These are phyloP conservation scores for Talaromyces sp. DNA, from an alignment of 2,329 filamentous ascomycete genomes.

Conservation along the genomic window DNA sequence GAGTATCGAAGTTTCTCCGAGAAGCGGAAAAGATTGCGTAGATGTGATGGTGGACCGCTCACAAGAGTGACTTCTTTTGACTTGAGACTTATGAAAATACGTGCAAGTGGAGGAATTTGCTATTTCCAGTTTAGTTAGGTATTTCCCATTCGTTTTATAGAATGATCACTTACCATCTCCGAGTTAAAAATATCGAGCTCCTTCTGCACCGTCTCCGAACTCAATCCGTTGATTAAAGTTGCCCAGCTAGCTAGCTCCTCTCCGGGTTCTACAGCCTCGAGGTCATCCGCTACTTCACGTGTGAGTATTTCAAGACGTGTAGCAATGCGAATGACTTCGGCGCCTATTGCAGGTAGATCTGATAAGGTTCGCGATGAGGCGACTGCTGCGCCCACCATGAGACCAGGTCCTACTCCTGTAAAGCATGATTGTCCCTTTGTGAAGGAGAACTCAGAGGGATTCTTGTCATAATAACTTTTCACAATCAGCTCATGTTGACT, in stretches of 20 bases:
- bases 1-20: conserved; percentile 1
- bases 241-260: conserved; percentile 1
- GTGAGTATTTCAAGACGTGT: not conserved
- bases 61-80: not conserved
- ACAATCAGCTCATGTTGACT: not conserved
- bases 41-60: not conserved
- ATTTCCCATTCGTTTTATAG: not conserved
- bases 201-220: not conserved
- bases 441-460: not conserved
- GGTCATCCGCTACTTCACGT: conserved; percentile 1
- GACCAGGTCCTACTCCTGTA: not conserved
- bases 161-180: not conserved
- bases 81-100: not conserved
- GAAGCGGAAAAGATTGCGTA: not conserved
- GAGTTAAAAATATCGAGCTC: not conserved
- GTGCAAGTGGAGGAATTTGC: not conserved
- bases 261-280: not conserved
- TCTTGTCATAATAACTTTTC: conserved; percentile 1
- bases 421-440: not conserved
- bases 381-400: not conserved
- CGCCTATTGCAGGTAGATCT: not conserved
- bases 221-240: not conserved
- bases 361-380: not conserved
- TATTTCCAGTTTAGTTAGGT: not conserved
- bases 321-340: not conserved